Base-by-base conservation (phyloP, 2,329 filamentous ascomycete genomes). In the Pyricularia grisea region DNA sequence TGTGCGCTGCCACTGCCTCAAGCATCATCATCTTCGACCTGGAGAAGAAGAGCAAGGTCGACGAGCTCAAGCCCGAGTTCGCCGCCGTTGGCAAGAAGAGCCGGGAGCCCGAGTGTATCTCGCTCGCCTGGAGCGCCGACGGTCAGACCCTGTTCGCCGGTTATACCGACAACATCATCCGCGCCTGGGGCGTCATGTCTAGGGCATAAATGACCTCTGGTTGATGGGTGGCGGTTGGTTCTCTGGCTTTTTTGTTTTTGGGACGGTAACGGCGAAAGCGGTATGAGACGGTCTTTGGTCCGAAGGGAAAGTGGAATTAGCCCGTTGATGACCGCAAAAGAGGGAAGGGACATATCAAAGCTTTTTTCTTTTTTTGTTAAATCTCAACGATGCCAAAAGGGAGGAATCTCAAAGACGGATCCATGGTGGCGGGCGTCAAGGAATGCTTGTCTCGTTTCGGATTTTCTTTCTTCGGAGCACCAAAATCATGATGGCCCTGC, bases 11-110 rank as follows among this genome's bases (percentile, higher is more conserved):
- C 81, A 99, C 95, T 74, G 88, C 93, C 81, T 92, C 89, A 86
- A 93, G 90, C 89, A 98, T 99, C 89, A 97, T 97, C 89, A 98
- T 99, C 89, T 99, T 99, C 87, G 95, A 99, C 81, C 90, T 99
- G 77, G 95, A 99, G 93, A 99, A 99, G 94, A 99, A 99, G 94
- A 96, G 91, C 91, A 98, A 97, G 92, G 94, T 98, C 80, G 94
- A 98, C 79, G 95, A 98, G 90, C 90, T 99, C 83, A 97, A 97
- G 91, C 94, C 94, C 76, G 95, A 99, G 83, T 97, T 95, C 87
- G 87, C 93, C 80, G 88, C 93, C 81, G 91, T 93, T 81, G 92
- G 94, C 87, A 97, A 97, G 93, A 98, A 98, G 93, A 93, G 91
- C 90, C 90, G 94, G 81, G 94, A 97, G 85, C 95, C 95, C 78